Evolutionary conservation across 2,329 filamentous ascomycete species (phyloP).

Genomic region (Fusarium sp.): DNA sequence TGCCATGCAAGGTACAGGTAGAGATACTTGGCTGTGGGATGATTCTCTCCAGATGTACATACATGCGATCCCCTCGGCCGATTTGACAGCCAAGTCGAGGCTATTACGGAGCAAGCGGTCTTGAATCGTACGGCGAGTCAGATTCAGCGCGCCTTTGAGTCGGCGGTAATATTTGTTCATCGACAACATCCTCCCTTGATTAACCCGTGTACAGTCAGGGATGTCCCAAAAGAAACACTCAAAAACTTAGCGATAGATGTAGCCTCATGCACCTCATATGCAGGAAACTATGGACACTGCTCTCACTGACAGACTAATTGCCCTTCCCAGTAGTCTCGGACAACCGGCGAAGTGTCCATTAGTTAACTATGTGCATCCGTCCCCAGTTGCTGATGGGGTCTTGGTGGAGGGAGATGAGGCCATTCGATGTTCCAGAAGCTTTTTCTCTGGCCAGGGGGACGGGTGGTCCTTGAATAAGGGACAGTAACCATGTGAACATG

Average conservation of each 20-base stretch:
- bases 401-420: slow-evolving; percentile 36
- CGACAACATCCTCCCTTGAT: not conserved
- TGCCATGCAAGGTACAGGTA: slow-evolving; percentile 21
- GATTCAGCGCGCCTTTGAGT: slow-evolving; percentile 43
- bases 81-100: slow-evolving; percentile 29
- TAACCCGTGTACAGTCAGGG: not conserved
- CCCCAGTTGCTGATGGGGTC: not conserved
- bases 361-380: not conserved
- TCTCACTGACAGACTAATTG: slow-evolving; percentile 6
- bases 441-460: slow-evolving; percentile 28
- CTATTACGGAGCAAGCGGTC: slow-evolving; percentile 14
- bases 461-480: not conserved
- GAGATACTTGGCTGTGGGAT: not conserved
- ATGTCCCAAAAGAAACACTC: not conserved
- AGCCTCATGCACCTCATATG: slow-evolving; percentile 30
- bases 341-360: slow-evolving; percentile 10
- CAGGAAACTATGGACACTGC: slow-evolving; percentile 30
- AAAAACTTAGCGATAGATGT: not conserved
- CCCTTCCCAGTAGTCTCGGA: slow-evolving; percentile 3
- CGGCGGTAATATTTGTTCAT: slow-evolving; percentile 18
- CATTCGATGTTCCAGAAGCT: slow-evolving; percentile 41
- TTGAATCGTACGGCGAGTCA: slow-evolving; percentile 37
- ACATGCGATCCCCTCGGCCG: slow-evolving; percentile 33
- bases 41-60: slow-evolving; percentile 14
- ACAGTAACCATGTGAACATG: slow-evolving; percentile 4